phyloP scores from a whole-genome alignment of 208 protist genomes.

The Trichomonas gallinae region DNA sequence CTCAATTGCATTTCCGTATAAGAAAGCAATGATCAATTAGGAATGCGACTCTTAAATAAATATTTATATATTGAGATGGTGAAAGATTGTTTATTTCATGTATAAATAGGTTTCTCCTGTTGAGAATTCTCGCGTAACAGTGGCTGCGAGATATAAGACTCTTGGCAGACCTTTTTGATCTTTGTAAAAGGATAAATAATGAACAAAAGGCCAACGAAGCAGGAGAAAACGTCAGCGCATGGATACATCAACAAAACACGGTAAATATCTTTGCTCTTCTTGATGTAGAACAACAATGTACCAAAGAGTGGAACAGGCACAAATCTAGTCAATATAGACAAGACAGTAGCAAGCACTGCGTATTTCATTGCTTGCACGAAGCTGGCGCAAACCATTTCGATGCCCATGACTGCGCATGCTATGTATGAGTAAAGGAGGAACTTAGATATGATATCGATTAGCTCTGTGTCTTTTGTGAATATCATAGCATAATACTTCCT shows the following conservation, averaged over 20 bases:
- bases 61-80: too few species aligned
- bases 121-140: too few species aligned
- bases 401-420: background rate
- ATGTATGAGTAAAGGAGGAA: background rate
- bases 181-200: background rate
- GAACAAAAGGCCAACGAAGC: background rate
- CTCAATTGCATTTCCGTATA: too few species aligned
- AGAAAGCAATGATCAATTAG: too few species aligned
- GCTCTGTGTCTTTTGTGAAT: background rate
- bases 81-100: too few species aligned
- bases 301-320: background rate
- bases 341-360: background rate
- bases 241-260: background rate
- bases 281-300: background rate
- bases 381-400: background rate
- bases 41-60: too few species aligned
- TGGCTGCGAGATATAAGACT: too few species aligned
- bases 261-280: background rate
- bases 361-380: background rate
- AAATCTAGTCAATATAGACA: background rate
- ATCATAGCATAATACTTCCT: background rate
- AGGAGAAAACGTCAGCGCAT: background rate
- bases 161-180: background rate
- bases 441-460: background rate
- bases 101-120: too few species aligned